Conservation (phyloP, 1,139 yeast genomes). For the Hyphopichia pseudoburtonii region DNA sequence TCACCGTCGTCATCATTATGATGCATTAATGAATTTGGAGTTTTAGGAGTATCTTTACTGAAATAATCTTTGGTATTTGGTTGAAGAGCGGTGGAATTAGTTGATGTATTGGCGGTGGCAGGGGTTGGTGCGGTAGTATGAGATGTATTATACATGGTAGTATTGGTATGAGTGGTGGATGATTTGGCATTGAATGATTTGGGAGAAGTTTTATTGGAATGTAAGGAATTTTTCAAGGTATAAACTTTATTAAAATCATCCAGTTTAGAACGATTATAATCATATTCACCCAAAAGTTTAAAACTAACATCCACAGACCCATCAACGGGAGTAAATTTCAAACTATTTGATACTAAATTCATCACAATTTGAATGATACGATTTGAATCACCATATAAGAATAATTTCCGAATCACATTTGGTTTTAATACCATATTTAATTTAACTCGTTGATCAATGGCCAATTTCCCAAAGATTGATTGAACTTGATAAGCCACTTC, state of each 20-base stretch:
- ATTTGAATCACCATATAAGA: slow-evolving; percentile 80
- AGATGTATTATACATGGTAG: neutral
- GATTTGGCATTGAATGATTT: neutral
- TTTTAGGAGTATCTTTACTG: slow-evolving; percentile 1
- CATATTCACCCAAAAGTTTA: slow-evolving; percentile 70
- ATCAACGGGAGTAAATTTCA: slow-evolving; percentile 86
- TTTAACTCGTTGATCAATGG: slow-evolving; percentile 72
- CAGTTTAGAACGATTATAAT: slow-evolving; percentile 40
- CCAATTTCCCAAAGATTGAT: slow-evolving; percentile 84
- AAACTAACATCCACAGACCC: slow-evolving; percentile 73
- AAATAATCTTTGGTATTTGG: neutral
- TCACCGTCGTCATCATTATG: neutral
- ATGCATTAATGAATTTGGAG: neutral
- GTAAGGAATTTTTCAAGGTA: slow-evolving; percentile 16
- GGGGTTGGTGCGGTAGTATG: neutral
- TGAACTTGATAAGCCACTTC: slow-evolving; percentile 82
- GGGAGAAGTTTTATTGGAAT: neutral
- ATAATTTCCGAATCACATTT: slow-evolving; percentile 57
- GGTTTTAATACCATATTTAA: slow-evolving; percentile 60
- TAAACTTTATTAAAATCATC: slow-evolving; percentile 30
- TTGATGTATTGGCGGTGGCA: neutral
- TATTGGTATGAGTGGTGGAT: neutral
- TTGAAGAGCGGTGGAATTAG: neutral
- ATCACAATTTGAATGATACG: slow-evolving; percentile 83
- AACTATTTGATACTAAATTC: slow-evolving; percentile 83